Percentiles rank a stretch among this genome's conserved stretches.
phyloP scores from a whole-genome alignment of 441 rosid genomes.

The Euphorbia schlechtendalii region DNA sequence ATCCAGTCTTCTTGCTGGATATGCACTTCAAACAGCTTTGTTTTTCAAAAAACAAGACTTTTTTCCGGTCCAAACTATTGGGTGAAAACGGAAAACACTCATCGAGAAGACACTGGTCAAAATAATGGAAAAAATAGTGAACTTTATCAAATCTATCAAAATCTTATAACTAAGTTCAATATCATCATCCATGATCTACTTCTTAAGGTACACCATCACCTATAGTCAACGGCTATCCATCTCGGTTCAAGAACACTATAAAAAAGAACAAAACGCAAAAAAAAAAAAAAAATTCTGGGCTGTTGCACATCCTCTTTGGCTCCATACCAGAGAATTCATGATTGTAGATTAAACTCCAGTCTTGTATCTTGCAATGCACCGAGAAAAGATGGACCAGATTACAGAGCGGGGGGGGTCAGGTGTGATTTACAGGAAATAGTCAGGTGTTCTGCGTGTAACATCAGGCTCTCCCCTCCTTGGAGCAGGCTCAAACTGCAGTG shows the following conservation, averaged over 20 bases:
- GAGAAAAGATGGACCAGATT: too few species aligned
- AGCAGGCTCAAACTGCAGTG: conserved; percentile 86
- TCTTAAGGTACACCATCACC: conserved; percentile 22
- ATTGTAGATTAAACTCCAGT: conserved; percentile 6
- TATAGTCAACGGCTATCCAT: conserved; percentile 26
- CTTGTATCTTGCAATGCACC: conserved; percentile 10
- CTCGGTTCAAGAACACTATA: conserved; percentile 10
- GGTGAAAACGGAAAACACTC: too few species aligned
- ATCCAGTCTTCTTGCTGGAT: too few species aligned
- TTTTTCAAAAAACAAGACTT: too few species aligned
- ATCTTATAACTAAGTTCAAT: not conserved
- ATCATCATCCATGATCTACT: conserved; percentile 29
- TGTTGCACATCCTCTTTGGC: conserved; percentile 32
- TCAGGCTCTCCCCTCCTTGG: conserved; percentile 96
- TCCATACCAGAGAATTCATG: conserved; percentile 15
- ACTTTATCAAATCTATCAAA: not conserved
- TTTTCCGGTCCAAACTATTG: too few species aligned
- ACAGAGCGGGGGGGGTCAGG: too few species aligned
- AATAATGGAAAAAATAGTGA: too few species aligned
- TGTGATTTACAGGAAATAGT: conserved; percentile 74
- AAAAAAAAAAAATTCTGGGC: conserved; percentile 22
- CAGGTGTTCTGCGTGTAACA: conserved; percentile 88
- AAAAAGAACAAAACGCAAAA: conserved; percentile 19
- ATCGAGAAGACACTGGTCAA: too few species aligned
- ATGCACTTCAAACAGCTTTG: too few species aligned